Conservation (phyloP, 148 eudicot genomes). For the Tetragonia tetragonoides region DNA sequence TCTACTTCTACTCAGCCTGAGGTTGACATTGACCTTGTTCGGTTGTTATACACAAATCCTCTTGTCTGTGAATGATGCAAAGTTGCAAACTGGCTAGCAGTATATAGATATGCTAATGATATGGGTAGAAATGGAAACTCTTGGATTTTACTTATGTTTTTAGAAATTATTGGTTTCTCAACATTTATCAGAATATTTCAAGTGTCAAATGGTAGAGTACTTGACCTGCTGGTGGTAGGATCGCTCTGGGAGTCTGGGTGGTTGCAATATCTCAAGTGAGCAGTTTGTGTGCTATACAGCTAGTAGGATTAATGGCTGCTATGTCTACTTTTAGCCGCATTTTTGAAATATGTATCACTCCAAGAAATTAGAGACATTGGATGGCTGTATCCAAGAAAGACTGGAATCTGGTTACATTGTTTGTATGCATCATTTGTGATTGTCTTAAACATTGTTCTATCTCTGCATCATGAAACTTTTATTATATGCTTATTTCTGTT, state of each 20-base stretch:
- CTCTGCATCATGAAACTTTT: background rate
- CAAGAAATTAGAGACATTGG: background rate
- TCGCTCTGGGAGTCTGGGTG: no score
- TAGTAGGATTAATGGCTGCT: background rate
- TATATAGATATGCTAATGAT: background rate
- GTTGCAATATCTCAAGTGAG: no score
- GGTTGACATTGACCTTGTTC: background rate
- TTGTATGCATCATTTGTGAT: background rate
- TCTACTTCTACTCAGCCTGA: background rate
- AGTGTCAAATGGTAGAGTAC: no score
- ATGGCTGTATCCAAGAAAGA: background rate
- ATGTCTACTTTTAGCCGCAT: background rate
- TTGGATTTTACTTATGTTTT: background rate
- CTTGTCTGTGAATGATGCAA: background rate
- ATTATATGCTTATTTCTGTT: background rate
- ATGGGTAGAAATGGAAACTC: background rate
- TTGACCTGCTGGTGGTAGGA: no score
- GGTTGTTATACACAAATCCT: no score
- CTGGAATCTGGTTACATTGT: background rate
- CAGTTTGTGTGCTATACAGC: no score
- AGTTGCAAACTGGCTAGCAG: background rate
- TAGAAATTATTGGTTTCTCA: background rate
- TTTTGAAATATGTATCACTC: background rate
- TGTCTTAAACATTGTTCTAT: background rate
- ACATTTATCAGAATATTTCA: background rate